These are phyloP conservation scores for Erysimum pusillum DNA, from an alignment of 441 rosid genomes.

Conservation along the genomic window DNA sequence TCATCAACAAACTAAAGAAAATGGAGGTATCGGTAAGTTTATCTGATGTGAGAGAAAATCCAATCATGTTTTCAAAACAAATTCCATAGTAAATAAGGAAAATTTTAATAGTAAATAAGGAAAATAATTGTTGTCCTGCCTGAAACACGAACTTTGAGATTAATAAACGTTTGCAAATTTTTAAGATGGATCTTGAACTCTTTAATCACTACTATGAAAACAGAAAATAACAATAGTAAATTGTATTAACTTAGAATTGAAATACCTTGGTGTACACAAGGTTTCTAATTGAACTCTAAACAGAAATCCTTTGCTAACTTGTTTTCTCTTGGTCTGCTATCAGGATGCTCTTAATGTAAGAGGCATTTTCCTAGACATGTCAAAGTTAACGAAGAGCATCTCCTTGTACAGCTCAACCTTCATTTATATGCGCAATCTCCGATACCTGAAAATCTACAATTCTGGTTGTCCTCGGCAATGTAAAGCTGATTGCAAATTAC, in stretches of 20 bases:
- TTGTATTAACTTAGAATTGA: neutral
- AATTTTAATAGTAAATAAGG: neutral
- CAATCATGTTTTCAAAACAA: neutral
- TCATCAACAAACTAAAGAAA: neutral
- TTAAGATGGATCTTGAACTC: too few relatives aligned
- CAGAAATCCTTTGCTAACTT: neutral
- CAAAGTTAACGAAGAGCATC: neutral
- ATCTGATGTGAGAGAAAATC: neutral
- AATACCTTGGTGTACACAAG: neutral
- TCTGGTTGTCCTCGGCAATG: neutral
- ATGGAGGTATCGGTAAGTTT: neutral
- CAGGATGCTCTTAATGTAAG: neutral
- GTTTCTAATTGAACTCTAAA: neutral
- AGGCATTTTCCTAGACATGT: slow-evolving; percentile 29
- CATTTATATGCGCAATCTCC: neutral
- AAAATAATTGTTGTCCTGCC: too few relatives aligned
- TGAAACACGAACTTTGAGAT: too few relatives aligned
- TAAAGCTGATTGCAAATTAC: neutral
- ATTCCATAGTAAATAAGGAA: neutral
- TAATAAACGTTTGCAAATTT: too few relatives aligned
- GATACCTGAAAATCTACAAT: neutral
- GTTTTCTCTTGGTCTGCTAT: neutral
- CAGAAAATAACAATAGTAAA: too few relatives aligned
- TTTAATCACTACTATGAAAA: too few relatives aligned
- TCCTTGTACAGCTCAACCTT: neutral